phyloP scores from a whole-genome alignment of 1,139 yeast species.

The Protomyces pachydermus region DNA sequence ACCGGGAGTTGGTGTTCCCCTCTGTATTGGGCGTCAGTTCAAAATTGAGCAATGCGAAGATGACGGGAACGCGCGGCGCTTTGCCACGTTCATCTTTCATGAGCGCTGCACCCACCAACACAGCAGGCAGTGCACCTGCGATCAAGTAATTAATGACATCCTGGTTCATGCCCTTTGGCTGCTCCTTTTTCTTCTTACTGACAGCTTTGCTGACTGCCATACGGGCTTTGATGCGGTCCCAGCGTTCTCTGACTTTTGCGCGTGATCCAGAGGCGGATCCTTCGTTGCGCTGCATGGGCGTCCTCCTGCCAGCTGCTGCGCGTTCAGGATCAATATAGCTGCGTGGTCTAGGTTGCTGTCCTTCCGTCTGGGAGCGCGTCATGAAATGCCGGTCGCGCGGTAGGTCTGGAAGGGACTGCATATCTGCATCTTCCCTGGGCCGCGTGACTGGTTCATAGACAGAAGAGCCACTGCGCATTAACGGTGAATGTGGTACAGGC shows the following conservation, averaged over 20 bases:
- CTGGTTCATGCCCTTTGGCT: slow-evolving; percentile 10
- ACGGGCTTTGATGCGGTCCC: slow-evolving; percentile 18
- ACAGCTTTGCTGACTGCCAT: slow-evolving; percentile 7
- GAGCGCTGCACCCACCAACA: slow-evolving; percentile 15
- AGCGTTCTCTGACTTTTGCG: slow-evolving; percentile 5
- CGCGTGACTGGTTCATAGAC: not conserved
- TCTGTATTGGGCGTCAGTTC: slow-evolving; percentile 53
- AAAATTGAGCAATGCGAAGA: slow-evolving; percentile 67
- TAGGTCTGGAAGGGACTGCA: not conserved
- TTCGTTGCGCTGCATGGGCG: not conserved
- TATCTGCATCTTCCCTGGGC: not conserved
- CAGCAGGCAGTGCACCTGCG: slow-evolving; percentile 13
- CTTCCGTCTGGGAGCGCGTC: not conserved
- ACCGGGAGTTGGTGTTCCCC: slow-evolving; percentile 45
- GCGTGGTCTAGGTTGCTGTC: not conserved
- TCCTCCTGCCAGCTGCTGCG: not conserved
- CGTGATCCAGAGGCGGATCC: not conserved
- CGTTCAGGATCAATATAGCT: not conserved
- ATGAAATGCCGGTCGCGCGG: not conserved
- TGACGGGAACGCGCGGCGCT: slow-evolving; percentile 67
- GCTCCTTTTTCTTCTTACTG: not conserved
- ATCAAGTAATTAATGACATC: slow-evolving; percentile 14
- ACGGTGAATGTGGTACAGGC: not conserved
- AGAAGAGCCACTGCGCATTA: not conserved
- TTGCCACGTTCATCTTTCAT: slow-evolving; percentile 19